Evolutionary conservation across 2,329 filamentous ascomycete genomes (phyloP).

Genomic region (Pseudogymnoascus sp.): DNA sequence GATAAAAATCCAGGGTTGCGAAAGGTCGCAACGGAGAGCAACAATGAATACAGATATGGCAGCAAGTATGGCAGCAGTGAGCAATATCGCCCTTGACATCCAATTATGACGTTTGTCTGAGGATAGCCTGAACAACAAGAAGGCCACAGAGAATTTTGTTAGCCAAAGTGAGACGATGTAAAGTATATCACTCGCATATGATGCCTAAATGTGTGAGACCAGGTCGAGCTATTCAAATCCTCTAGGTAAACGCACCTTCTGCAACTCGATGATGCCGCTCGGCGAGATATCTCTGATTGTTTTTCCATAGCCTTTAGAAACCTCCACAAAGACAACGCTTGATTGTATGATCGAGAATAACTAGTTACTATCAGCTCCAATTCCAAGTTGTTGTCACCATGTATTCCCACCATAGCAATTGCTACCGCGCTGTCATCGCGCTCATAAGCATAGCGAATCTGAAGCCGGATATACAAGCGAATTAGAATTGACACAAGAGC

Average conservation of each 20-base stretch:
- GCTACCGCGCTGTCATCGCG: constrained; percentile 32
- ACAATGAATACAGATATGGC: constrained; percentile 35
- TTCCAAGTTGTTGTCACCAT: neutral
- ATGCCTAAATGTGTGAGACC: constrained; percentile 22
- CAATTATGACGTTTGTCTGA: constrained; percentile 34
- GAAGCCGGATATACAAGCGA: constrained; percentile 32
- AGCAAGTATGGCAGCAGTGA: constrained; percentile 31
- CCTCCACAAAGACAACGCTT: constrained; percentile 31
- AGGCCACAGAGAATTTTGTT: constrained; percentile 36
- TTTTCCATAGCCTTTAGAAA: constrained; percentile 35
- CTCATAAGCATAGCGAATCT: constrained; percentile 25
- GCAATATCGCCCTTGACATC: constrained; percentile 31
- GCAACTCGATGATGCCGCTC: constrained; percentile 22
- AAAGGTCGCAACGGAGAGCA: constrained; percentile 34
- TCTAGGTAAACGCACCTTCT: constrained; percentile 29
- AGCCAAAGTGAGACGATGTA: constrained; percentile 36
- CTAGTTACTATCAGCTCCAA: constrained; percentile 24
- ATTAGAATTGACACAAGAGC: constrained; percentile 34
- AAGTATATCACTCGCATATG: constrained; percentile 36
- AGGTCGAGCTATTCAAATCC: neutral
- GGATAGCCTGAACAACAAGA: constrained; percentile 38
- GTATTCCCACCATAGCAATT: constrained; percentile 25
- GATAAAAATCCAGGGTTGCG: constrained; percentile 31
- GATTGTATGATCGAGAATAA: constrained; percentile 31
- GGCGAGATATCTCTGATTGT: constrained; percentile 22